Evolutionary conservation across 495 filamentous ascomycete genomes (phyloP), one percentile per base, ranked within the genome.

Genomic region (Podospora conica): DNA sequence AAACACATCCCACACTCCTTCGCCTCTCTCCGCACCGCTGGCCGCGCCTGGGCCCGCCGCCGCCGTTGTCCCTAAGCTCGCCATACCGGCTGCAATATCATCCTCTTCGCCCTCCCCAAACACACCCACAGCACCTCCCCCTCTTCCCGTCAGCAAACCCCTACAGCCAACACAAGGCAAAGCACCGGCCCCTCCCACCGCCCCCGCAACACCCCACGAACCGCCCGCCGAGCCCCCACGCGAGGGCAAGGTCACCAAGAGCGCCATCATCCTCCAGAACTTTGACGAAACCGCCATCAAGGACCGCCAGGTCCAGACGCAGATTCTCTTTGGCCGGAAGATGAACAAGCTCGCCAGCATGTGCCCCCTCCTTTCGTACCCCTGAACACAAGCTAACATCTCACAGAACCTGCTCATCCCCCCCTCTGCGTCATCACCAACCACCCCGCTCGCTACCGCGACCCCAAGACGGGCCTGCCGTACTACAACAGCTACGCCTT

Each of bases 381-480:
- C 20, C 15, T 1, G 3, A 24, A 29, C 33, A 55, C 23, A 23
- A 59, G 68, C 71, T 40, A 76, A 63, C 20, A 63, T 65, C 18
- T 2, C 25, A 22, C 55, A 84, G 82, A 83, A 75, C 81, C 81
- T 64, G 72, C 75, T 22, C 76, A 79, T 1, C 68, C 70, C 6
- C 74, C 84, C 58, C 81, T 88, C 58, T 96, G 92, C 74, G 87
- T 87, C 61, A 93, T 96, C 75, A 95, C 92, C 9, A 87, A 87
- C 68, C 85, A 90, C 58, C 87, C 89, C 53, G 91, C 92, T 22
- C 86, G 83, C 55, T 95, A 91, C 74, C 82, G 86, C 40, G 91
- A 96, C 70, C 89, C 90, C 0, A 82, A 81, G 67, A 96, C 92
- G 0, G 88, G 88, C 0, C 81, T 96, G 23, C 85, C 89, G 10